Evolutionary conservation across 1,139 yeast species (phyloP), one percentile per base, ranked within the genome.

Genomic region (Lodderomyces margitis): DNA sequence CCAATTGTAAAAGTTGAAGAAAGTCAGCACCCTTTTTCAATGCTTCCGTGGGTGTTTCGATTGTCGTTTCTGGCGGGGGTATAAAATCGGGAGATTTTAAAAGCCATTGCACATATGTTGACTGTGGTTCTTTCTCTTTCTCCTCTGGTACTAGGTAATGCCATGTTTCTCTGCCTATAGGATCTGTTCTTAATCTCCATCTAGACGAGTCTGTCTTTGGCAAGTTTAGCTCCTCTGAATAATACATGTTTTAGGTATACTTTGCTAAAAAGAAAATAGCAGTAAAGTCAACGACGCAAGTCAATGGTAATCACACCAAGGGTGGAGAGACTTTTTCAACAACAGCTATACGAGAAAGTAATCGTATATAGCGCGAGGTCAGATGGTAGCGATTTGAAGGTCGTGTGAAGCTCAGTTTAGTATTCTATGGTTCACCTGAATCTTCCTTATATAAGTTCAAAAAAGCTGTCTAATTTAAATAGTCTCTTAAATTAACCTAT

Each of bases 151-250:
- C 23, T 17, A 81, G 54, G 58, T 87, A 92, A 27, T 78, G 81
- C 98, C 98, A 92, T 39, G 76, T 74, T 55, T 87, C 88, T 16
- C 87, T 74, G 11, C 98, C 98, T 19, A 84, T 64, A 24, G 77
- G 75, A 45, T 83, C 84, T 1, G 86, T 77, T 17, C 77, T 62
- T 33, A 92, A 70, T 48, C 95, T 70, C 98, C 98, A 92, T 21
- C 80, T 70, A 1, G 62, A 53, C 2, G 76, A 75, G 51, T 92
- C 96, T 0, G 98, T 85, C 41, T 64, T 70, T 0, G 81, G 81
- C 9, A 87, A 57, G 0, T 86, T 86, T 19, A 83, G 52, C 32
- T 61, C 54, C 14, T 85, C 92, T 0, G 92, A 83, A 55, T 83
- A 83, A 41, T 61, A 64, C 69, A 63, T 65, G 14, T 30, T 34